Percentiles rank a stretch among this genome's conserved stretches.
Evolutionary conservation across 2,329 filamentous ascomycete species (phyloP).

Genomic region (Alternaria sp.): DNA sequence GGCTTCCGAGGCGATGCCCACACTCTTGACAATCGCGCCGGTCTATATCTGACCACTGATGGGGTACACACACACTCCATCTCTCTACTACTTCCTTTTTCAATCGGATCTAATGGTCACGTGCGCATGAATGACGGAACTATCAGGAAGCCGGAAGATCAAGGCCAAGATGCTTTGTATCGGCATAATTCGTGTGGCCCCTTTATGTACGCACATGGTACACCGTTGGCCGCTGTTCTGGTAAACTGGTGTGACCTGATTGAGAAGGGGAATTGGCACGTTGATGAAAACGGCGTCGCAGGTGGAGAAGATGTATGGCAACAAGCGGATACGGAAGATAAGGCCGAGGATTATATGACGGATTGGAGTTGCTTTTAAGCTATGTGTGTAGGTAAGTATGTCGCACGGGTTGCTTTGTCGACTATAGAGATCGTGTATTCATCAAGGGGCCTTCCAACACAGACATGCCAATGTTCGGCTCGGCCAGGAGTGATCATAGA

Average conservation of each 20-base stretch:
- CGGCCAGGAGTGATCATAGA: not conserved
- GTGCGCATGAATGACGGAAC: not conserved
- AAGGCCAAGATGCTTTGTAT: not conserved
- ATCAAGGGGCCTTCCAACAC: not conserved
- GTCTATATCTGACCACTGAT: not conserved
- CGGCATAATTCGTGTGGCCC: rapidly evolving
- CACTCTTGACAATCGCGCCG: not conserved
- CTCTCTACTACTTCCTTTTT: not conserved
- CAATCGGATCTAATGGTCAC: not conserved
- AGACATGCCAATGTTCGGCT: not conserved
- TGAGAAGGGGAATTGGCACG: not conserved
- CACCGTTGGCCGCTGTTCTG: not conserved
- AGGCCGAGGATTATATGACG: not conserved
- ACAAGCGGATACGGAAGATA: not conserved
- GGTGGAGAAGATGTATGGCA: not conserved
- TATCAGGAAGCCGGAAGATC: rapidly evolving
- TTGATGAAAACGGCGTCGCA: not conserved
- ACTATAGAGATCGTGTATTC: rapidly evolving
- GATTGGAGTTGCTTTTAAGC: not conserved
- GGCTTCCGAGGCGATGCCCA: not conserved
- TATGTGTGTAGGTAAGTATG: not conserved
- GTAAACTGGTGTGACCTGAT: not conserved
- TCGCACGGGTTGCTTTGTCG: not conserved
- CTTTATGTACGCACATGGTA: not conserved
- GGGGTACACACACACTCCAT: not conserved